These are phyloP conservation scores for Spathaspora sp. DNA, from an alignment of 1,139 yeast genomes.

Conservation along the genomic window DNA sequence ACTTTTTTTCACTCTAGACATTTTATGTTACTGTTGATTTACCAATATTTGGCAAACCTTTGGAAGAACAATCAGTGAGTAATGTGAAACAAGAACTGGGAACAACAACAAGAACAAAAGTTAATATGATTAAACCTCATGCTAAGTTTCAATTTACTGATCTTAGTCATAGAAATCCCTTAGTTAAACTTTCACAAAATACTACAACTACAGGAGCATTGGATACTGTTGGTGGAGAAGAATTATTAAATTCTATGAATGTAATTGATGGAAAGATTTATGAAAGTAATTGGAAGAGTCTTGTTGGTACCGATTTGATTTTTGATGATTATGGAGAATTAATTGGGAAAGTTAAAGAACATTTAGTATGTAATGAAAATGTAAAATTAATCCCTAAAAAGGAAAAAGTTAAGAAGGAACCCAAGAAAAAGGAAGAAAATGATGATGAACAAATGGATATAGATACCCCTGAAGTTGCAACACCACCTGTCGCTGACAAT, in stretches of 20 bases:
- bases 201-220: slow-evolving; percentile 3
- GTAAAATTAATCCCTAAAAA: slow-evolving; percentile 23
- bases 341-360: slow-evolving; percentile 44
- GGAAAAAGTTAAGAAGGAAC: slow-evolving; percentile 4
- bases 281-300: slow-evolving; percentile 74
- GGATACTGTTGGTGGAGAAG: slow-evolving; percentile 7
- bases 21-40: slow-evolving; percentile 44
- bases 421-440: neutral
- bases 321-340: slow-evolving; percentile 59
- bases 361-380: slow-evolving; percentile 31
- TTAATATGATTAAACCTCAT: slow-evolving; percentile 35
- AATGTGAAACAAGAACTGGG: neutral
- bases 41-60: slow-evolving; percentile 31
- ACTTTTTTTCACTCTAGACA: slow-evolving; percentile 13
- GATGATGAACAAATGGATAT: neutral
- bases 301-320: slow-evolving; percentile 81
- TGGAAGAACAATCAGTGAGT: slow-evolving; percentile 1
- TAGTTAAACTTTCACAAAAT: slow-evolving; percentile 40
- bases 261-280: slow-evolving; percentile 51
- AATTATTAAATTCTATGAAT: slow-evolving; percentile 29
- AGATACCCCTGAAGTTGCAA: slow-evolving; percentile 15
- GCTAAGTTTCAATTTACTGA: slow-evolving; percentile 44
- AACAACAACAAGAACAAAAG: slow-evolving; percentile 13
- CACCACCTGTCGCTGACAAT: slow-evolving; percentile 1
- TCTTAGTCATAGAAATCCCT: slow-evolving; percentile 32